Evolutionary conservation across 73 alveolate species (phyloP), one percentile per base, ranked within the genome.

Genomic region (Uronychia setigera): DNA sequence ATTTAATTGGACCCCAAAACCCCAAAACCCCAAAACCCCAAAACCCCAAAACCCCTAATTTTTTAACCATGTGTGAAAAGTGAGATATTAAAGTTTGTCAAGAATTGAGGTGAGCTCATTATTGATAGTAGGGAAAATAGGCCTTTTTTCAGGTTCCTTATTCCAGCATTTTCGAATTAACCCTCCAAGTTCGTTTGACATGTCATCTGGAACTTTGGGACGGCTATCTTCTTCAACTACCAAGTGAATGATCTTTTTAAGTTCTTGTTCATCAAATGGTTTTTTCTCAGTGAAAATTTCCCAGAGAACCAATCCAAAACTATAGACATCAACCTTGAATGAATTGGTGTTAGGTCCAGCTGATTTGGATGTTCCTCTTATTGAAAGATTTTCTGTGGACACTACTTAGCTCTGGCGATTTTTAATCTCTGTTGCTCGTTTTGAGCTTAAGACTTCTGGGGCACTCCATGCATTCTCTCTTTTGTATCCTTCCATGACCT

Each of bases 231-330:
- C 76, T 14, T 31, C 87, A 26, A 80, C 80, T 28, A 80, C 60
- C 28, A 33, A 26, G 19, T 33, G 32, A 29, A 25, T 26, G 58
- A 80, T 29, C 1, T 80, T 80, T 11, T 80, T 33, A 19, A 28
- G 27, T n/a, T n/a, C 29, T n/a, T 19, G 35, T 26, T 77, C 87
- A n/a, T 75, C 82, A 60, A 82, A 82, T 13, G 89, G 89, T 31
- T 82, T 82, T n/a, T 67, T 57, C 30, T 74, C 89, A 60, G 76
- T 26, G 28, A 82, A 29, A 32, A 82, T 82, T 82, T 82, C 89
- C 89, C 89, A 82, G 13, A 82, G 86, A 27, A 82, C 60, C 89
- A 82, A 29, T 29, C 89, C 89, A 60, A 82, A 82, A 31, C 84
- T 67, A 60, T 82, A 82, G 19, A 74, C 31, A 31, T 82, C 89